Base-by-base conservation (phyloP, 2,329 filamentous ascomycete species). In the Fusarium anthophilum region DNA sequence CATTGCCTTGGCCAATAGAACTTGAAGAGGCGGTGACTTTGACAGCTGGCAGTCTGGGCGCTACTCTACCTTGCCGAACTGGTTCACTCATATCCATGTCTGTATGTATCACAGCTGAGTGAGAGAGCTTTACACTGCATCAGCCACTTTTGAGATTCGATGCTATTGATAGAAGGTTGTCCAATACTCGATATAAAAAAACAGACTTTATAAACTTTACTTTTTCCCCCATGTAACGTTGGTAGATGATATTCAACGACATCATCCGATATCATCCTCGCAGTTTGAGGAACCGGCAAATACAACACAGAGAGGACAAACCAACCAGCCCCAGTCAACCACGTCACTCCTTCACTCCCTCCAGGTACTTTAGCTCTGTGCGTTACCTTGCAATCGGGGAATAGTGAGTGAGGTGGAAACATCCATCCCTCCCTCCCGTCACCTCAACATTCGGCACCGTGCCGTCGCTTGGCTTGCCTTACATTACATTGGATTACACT, bases 401-500 rank as follows among this genome's bases (percentile, higher is more conserved):
- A 73, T 73, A 73, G 69, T 57, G 72, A 74, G 69, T 57, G 72
- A 74, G 69, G 69, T 75, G 69, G 72, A 59, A 74, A 74, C 62
- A 65, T 38, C n/a, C 61, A 43, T 24, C 39, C 43, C 39, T 35
- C 35, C 41, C 22, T 64, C 56, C 38, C 45, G 30, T 60, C 56
- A 61, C 28, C 61, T 59, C 30, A 37, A 26, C 50, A 37, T 35
- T 11, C 24, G n/a, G 30, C 15, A 35, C 24, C 24, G 9, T 47
- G 9, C 30, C 26, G 22, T 48, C 3, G 20, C 45, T 48, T 30
- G 47, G 20, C 13, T 28, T 38, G 37, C 50, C 51, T 22, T 39
- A 9, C 59, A 56, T n/a, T 61, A 12, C n/a, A 37, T 43, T 22
- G 30, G n/a, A 37, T 43, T 39, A 28, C 48, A 66, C 24, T 53